Percentiles rank a stretch among this genome's conserved stretches.
Conservation (phyloP, 2,329 filamentous ascomycete species). For the Cladosporium colombiae region DNA sequence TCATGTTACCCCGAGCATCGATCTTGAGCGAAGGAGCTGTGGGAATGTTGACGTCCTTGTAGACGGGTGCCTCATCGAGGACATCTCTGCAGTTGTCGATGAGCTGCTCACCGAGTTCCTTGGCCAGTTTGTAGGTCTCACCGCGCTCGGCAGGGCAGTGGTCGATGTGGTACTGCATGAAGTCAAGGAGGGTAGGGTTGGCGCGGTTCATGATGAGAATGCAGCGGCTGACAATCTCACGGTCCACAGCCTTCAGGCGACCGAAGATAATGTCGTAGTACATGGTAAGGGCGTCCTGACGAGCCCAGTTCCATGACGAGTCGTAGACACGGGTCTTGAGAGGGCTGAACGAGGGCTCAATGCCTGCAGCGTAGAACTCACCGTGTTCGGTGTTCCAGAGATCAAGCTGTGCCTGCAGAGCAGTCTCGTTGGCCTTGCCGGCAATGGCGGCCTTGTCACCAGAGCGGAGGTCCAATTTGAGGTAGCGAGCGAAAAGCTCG, state of each 20-base stretch:
- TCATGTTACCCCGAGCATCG: conserved; percentile 86
- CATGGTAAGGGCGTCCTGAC: conserved; percentile 96
- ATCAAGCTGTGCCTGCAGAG: conserved; percentile 90
- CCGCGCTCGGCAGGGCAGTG: conserved; percentile 96
- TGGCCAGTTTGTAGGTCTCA: conserved; percentile 97
- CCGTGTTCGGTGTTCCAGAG: conserved; percentile 95
- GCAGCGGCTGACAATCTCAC: conserved; percentile 97
- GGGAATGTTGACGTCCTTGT: conserved; percentile 92
- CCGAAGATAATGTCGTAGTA: conserved; percentile 99
- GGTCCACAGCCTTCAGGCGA: conserved; percentile 85
- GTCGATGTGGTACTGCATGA: conserved; percentile 99
- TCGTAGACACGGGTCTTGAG: conserved; percentile 96
- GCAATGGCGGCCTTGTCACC: conserved; percentile 90
- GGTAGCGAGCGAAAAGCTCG: conserved; percentile 89
- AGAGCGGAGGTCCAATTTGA: conserved; percentile 95
- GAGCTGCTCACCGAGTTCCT: conserved; percentile 87
- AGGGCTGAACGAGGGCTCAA: conserved; percentile 88
- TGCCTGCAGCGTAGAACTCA: conserved; percentile 92
- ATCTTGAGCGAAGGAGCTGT: conserved; percentile 92
- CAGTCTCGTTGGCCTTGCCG: conserved; percentile 80
- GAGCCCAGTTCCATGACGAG: conserved; percentile 98
- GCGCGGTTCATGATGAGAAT: conserved; percentile 99
- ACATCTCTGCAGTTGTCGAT: conserved; percentile 98
- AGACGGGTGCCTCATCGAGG: conserved; percentile 77
- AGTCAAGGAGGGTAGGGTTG: conserved; percentile 91